Conservation (phyloP, 352 stramenopile species). For the Pythium dissotocum region DNA sequence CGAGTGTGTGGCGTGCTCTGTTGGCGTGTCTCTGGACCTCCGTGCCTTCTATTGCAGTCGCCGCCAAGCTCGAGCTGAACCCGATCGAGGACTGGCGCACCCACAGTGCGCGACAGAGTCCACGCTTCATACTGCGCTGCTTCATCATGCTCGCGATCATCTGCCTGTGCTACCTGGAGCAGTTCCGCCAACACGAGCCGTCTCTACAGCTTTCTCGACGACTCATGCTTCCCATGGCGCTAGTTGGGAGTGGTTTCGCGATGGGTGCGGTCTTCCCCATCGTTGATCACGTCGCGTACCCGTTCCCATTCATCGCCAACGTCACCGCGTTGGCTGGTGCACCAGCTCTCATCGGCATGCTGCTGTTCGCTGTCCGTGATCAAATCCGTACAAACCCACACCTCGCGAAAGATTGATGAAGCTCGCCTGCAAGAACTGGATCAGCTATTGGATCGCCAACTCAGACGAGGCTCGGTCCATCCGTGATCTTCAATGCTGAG, state of each 20-base stretch:
- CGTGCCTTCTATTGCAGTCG: slow-evolving; percentile 19
- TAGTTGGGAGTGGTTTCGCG: background rate
- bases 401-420: background rate
- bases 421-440: background rate
- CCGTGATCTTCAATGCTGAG: background rate
- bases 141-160: background rate
- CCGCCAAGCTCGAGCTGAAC: background rate
- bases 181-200: slow-evolving; percentile 20
- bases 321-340: background rate
- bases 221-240: background rate
- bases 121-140: slow-evolving; percentile 5
- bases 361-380: background rate
- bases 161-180: slow-evolving; percentile 13
- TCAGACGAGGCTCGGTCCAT: background rate
- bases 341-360: background rate
- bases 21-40: slow-evolving; percentile 15
- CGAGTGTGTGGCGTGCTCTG: slow-evolving; percentile 2
- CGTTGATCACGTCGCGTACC: background rate
- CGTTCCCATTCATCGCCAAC: background rate
- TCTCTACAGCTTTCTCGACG: slow-evolving; percentile 5
- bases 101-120: slow-evolving; percentile 3
- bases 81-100: slow-evolving; percentile 9
- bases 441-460: background rate
- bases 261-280: background rate
- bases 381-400: background rate